Percentiles rank a stretch among this genome's conserved stretches.
Conservation (phyloP, 2,329 filamentous ascomycete genomes). For the Verticillium nonalfalfae region DNA sequence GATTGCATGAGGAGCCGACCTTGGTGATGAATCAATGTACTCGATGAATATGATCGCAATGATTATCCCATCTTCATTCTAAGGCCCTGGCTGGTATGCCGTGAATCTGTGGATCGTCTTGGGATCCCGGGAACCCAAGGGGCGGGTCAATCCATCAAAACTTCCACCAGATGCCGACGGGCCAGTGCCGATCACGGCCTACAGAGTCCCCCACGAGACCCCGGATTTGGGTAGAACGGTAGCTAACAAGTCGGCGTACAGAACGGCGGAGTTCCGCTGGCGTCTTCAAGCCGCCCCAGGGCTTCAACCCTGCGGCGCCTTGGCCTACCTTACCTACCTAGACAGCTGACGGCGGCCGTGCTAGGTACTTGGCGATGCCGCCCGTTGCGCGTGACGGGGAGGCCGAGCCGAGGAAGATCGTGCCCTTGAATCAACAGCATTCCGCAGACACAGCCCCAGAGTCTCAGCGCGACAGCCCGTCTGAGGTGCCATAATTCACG, state of each 20-base stretch:
- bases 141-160: background rate
- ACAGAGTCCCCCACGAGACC: background rate
- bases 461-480: too few species aligned
- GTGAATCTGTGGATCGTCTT: too few species aligned
- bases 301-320: background rate
- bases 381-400: too few species aligned
- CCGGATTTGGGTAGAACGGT: background rate
- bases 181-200: background rate
- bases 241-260: background rate
- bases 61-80: too few species aligned
- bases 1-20: too few species aligned
- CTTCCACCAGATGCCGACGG: too few species aligned
- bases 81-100: too few species aligned
- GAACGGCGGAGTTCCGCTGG: background rate
- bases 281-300: background rate
- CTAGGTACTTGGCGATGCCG: background rate
- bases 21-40: too few species aligned
- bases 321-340: background rate
- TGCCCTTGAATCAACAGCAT: background rate
- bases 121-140: too few species aligned
- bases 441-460: background rate
- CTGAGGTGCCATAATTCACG: background rate
- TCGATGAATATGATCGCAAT: too few species aligned
- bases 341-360: background rate
- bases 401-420: background rate